phyloP scores from a whole-genome alignment of 495 filamentous ascomycete genomes.

The Penicillium waksmanii region DNA sequence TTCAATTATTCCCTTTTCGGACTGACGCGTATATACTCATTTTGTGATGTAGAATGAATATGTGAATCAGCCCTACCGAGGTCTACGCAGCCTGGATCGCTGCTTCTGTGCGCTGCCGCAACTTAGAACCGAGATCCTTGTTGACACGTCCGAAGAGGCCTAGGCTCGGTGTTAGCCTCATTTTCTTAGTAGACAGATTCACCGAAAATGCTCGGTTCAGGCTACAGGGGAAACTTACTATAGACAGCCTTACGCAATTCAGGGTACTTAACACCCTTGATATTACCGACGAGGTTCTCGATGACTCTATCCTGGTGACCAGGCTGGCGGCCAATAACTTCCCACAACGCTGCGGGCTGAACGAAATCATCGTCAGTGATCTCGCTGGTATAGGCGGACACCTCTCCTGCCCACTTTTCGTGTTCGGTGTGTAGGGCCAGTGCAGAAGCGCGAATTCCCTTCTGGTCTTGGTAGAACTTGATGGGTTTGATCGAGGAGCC shows the following conservation, averaged over 20 bases:
- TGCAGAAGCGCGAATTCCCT: conserved; percentile 7
- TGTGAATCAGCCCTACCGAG: too few species aligned
- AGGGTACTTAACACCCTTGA: conserved; percentile 33
- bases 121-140: conserved; percentile 10
- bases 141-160: conserved; percentile 12
- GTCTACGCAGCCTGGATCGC: background rate
- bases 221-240: conserved; percentile 15
- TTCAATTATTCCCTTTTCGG: too few species aligned
- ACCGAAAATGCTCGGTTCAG: background rate
- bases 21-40: too few species aligned
- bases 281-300: conserved; percentile 52
- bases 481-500: conserved; percentile 37
- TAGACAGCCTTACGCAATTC: conserved; percentile 26
- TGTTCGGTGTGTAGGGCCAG: conserved; percentile 45
- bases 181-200: background rate
- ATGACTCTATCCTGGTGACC: conserved; percentile 65
- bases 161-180: background rate
- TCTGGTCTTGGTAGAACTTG: conserved; percentile 22
- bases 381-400: conserved; percentile 30
- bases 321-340: conserved; percentile 56
- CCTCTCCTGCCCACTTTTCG: conserved; percentile 59
- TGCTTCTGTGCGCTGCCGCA: too few species aligned
- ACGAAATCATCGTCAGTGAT: conserved; percentile 25
- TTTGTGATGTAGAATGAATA: too few species aligned
- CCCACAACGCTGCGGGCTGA: conserved; percentile 29